phyloP scores from a whole-genome alignment of 1,139 yeast species.

The Pichia sorboxylosa region DNA sequence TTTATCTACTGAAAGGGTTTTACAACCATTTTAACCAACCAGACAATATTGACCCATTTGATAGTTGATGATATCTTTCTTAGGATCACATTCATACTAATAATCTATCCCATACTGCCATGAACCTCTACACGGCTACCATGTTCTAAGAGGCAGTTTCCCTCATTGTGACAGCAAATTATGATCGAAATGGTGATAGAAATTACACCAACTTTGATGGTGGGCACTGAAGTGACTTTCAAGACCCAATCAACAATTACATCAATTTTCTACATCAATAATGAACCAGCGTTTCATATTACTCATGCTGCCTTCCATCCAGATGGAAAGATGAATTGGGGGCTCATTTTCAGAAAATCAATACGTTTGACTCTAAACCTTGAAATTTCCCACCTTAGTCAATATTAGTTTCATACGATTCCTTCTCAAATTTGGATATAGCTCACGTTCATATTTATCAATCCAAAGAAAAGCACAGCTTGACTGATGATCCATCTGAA shows the following conservation, averaged over 20 bases:
- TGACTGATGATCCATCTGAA: conserved; percentile 68
- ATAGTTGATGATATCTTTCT: conserved; percentile 78
- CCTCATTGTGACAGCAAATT: conserved; percentile 57
- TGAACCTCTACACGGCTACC: conserved; percentile 76
- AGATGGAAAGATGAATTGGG: conserved; percentile 71
- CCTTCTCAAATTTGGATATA: conserved; percentile 48
- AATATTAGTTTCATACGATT: too few species aligned
- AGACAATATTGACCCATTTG: conserved; percentile 73
- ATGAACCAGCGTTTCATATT: conserved; percentile 37
- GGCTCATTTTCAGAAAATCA: conserved; percentile 72
- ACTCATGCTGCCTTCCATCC: conserved; percentile 59
- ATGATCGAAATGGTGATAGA: conserved; percentile 54
- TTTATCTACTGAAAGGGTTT: conserved; percentile 70
- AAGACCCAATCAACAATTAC: conserved; percentile 25
- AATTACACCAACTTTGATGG: conserved; percentile 33
- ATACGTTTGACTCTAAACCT: conserved; percentile 70
- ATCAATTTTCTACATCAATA: conserved; percentile 48
- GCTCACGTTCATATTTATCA: conserved; percentile 78
- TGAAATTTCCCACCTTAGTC: too few species aligned
- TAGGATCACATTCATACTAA: conserved; percentile 56
- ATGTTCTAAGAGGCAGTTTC: conserved; percentile 80
- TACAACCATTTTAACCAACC: conserved; percentile 49
- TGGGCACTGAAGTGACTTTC: conserved; percentile 30
- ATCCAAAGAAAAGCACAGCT: conserved; percentile 37
- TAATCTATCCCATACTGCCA: conserved; percentile 48